Evolutionary conservation across 192 early-diverging fungal genomes (phyloP).

Genomic region (Gonapodya prolifera): DNA sequence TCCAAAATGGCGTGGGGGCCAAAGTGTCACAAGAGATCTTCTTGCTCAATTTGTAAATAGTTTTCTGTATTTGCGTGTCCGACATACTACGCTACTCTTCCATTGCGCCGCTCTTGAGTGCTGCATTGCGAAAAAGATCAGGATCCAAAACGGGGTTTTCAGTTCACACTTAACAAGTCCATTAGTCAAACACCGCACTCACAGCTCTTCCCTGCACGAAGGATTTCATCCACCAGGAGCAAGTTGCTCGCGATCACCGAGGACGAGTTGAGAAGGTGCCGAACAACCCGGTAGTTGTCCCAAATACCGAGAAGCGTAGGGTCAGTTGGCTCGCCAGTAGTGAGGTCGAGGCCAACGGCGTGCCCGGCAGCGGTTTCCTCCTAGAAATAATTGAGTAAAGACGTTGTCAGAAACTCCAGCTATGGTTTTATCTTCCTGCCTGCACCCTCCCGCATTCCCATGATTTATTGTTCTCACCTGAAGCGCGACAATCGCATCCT

Average conservation of each 20-base stretch:
- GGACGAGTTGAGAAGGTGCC: constrained; percentile 93
- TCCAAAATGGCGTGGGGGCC: too few relatives aligned
- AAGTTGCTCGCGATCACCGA: constrained; percentile 98
- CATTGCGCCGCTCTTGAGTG: background rate
- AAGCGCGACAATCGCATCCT: constrained; percentile 87
- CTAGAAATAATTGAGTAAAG: constrained; percentile 16
- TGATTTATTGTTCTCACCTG: too few relatives aligned
- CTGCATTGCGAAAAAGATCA: too few relatives aligned
- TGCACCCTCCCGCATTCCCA: too few relatives aligned
- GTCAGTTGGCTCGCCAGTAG: constrained; percentile 86
- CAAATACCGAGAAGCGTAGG: constrained; percentile 87
- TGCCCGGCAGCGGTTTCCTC: constrained; percentile 88
- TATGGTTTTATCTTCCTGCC: too few relatives aligned
- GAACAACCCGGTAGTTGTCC: constrained; percentile 96
- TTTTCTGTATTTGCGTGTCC: too few relatives aligned
- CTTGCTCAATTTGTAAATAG: too few relatives aligned
- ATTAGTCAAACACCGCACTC: background rate
- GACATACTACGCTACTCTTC: background rate
- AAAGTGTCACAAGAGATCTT: too few relatives aligned
- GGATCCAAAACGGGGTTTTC: too few relatives aligned
- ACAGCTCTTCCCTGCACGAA: constrained; percentile 52
- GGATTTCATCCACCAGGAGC: constrained; percentile 96
- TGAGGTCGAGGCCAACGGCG: constrained; percentile 83
- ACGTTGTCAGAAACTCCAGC: background rate
- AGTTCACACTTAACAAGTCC: background rate